Base-by-base conservation (phyloP, 179 eudicot genomes). In the Gypsophila paniculata region DNA sequence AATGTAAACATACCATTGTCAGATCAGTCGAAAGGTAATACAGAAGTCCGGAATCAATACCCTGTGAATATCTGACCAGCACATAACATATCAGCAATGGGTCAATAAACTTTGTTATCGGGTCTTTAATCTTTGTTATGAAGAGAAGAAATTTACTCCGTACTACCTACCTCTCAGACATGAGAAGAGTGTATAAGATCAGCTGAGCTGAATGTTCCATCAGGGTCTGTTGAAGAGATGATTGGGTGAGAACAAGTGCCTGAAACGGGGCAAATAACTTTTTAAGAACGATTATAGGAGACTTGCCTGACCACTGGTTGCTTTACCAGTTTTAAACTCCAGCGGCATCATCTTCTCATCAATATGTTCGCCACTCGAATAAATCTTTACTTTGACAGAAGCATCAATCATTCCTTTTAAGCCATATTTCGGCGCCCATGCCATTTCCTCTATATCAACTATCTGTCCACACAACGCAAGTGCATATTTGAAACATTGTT, bases 341-440 rank as follows among this genome's bases (percentile, higher is more conserved):
- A 95, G 74, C 71, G 99, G 99, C 85, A 95, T 86, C 72, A 92
- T 85, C 80, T 69, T 86, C 81, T 90, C 96, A 60, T 61, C 71
- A 55, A 70, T 72, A 68, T 78, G 82, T 51, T 61, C 21, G 25
- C 72, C 61, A 67, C 75, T 77, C 13, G 85, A 81, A 73, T 65
- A 80, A 65, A 74, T 67, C 66, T 76, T 72, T 68, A 95, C 95
- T 69, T 79, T 81, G 72, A 95, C 25, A 68, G 99, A 92, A 69
- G 99, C 97, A 84, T 95, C 99, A 79, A 95, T 87, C 85, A 95
- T 82, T 76, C 99, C 99, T 84, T 95, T 95, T 80, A 95, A 74
- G 39, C 99, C 99, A 79, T 90, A 95, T 73, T 87, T 95, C 53
- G 96, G 97, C 61, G 98, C 96, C 99, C 99, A 95, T 61, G 90